Evolutionary conservation across 495 filamentous ascomycete species (phyloP).

Genomic region (Niebla homalea): DNA sequence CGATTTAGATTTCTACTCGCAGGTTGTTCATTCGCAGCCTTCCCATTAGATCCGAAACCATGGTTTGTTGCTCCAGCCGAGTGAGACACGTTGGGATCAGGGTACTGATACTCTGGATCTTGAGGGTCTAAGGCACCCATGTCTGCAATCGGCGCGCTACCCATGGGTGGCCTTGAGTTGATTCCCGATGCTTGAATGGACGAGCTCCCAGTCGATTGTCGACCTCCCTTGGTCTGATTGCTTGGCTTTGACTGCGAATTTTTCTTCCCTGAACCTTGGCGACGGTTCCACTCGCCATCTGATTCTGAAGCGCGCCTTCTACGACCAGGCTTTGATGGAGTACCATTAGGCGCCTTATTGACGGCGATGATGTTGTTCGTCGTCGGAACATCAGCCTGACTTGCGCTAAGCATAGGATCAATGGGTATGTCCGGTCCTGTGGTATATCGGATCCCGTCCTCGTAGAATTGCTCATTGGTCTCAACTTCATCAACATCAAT

Average conservation of each 20-base stretch:
- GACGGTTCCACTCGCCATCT: background rate
- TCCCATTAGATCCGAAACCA: too few species aligned
- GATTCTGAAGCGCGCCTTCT: background rate
- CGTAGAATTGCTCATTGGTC: conserved; percentile 7
- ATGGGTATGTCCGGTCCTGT: conserved; percentile 31
- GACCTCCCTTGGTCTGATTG: background rate
- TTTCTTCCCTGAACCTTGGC: background rate
- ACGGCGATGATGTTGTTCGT: background rate
- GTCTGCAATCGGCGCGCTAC: background rate
- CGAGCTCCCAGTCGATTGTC: background rate
- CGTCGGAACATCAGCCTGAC: conserved; percentile 9
- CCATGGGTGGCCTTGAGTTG: background rate
- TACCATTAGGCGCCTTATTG: background rate
- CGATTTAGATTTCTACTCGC: background rate
- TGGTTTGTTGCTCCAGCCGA: conserved; percentile 6
- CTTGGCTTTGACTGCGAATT: background rate
- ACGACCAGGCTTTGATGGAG: background rate
- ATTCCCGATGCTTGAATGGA: background rate
- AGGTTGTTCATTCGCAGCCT: background rate
- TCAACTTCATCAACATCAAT: conserved; percentile 17
- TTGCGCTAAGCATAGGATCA: conserved; percentile 33
- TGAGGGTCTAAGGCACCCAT: background rate
- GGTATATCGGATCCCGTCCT: conserved; percentile 18
- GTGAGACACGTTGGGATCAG: conserved; percentile 2
- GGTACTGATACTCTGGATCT: background rate